Evolutionary conservation across 176 grass and related monocot genomes (phyloP).

Genomic region (Ampelocalamus luodianensis): DNA sequence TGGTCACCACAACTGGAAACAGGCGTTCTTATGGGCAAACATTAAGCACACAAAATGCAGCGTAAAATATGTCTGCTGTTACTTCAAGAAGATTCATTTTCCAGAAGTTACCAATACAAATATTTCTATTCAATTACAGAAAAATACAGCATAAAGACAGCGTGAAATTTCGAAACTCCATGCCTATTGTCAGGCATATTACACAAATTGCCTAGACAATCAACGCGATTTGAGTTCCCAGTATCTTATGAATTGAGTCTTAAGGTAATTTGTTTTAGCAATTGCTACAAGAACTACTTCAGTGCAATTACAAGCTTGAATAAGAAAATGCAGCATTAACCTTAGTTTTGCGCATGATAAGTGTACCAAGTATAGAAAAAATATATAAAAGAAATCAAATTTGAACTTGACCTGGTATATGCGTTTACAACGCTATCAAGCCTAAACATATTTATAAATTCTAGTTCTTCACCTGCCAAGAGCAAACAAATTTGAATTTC

Average conservation of each 20-base stretch:
- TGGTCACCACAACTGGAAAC: neutral
- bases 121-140: neutral
- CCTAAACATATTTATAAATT: neutral
- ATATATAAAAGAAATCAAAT: neutral
- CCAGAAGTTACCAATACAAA: neutral
- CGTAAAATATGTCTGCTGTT: neutral
- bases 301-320: neutral
- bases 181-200: neutral
- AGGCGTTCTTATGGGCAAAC: neutral
- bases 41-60: neutral
- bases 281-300: neutral
- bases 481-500: neutral
- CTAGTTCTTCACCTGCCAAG: neutral
- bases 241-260: neutral
- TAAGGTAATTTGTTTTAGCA: neutral
- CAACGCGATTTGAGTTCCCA: neutral
- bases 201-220: neutral
- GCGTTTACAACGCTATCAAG: neutral
- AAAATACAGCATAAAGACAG: neutral
- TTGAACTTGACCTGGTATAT: neutral
- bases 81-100: neutral
- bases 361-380: neutral
- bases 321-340: conserved; percentile 15
- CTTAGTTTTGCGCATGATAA: neutral
- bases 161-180: neutral